Conservation (phyloP, 257 asterid genomes). For the Capsicum baccatum region DNA sequence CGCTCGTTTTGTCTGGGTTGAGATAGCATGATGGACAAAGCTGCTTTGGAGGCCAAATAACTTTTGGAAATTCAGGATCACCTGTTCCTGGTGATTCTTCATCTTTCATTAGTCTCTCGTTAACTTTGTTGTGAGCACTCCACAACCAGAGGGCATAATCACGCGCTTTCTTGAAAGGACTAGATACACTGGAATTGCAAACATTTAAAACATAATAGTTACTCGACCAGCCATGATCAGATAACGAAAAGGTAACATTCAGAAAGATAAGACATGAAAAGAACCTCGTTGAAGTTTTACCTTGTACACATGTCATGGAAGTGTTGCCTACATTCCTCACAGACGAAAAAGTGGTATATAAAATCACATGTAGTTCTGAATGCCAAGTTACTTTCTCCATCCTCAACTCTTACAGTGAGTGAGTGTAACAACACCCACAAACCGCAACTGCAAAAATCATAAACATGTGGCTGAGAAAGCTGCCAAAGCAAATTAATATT, state of each 20-base stretch:
- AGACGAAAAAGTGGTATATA: constrained; percentile 74
- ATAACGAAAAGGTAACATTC: not conserved
- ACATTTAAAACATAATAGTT: constrained; percentile 4
- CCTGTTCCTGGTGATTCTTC: constrained; percentile 66
- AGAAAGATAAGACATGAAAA: not conserved
- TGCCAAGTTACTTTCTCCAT: constrained; percentile 80
- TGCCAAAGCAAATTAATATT: not conserved
- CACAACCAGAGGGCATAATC: constrained; percentile 88
- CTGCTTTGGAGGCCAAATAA: constrained; percentile 77
- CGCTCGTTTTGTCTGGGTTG: constrained; percentile 34
- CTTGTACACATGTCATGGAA: constrained; percentile 84
- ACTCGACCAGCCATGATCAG: not conserved
- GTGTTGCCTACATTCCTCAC: constrained; percentile 95
- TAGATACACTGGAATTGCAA: constrained; percentile 61
- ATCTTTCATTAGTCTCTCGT: constrained; percentile 72
- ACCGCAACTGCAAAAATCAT: constrained; percentile 76
- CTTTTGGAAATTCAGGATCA: constrained; percentile 85
- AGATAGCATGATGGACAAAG: constrained; percentile 81
- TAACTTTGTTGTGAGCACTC: constrained; percentile 88
- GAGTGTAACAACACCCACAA: constrained; percentile 93
- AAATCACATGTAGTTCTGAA: constrained; percentile 77
- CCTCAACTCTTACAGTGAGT: constrained; percentile 83
- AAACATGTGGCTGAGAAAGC: constrained; percentile 15
- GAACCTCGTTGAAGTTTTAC: constrained; percentile 42
- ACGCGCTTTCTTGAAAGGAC: constrained; percentile 69